Evolutionary conservation across 805 yeast genomes (phyloP).

Genomic region (Saccharomyces mikatae): DNA sequence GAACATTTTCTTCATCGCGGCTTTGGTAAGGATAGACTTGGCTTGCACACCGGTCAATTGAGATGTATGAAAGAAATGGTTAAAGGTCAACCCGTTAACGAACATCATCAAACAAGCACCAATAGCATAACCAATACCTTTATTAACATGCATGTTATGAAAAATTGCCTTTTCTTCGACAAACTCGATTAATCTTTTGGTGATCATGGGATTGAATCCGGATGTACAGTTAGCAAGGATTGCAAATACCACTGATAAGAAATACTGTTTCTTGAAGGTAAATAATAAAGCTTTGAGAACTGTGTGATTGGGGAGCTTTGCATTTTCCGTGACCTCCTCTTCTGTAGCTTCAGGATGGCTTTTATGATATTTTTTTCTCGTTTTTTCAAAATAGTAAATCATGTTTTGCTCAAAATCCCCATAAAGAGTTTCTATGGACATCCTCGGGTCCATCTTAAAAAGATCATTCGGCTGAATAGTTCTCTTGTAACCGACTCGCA

Average conservation of each 20-base stretch:
- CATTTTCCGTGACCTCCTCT: constrained; percentile 32
- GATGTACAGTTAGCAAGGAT: constrained; percentile 39
- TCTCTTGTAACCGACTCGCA: constrained; percentile 63
- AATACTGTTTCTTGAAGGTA: constrained; percentile 44
- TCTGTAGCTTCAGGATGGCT: constrained; percentile 32
- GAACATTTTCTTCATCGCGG: constrained; percentile 62
- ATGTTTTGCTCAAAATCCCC: constrained; percentile 32
- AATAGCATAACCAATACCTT: constrained; percentile 70
- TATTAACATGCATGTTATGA: constrained; percentile 36
- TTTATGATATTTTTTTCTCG: constrained; percentile 26
- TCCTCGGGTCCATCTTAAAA: constrained; percentile 37
- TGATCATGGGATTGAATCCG: constrained; percentile 58
- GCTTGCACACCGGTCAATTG: constrained; percentile 62
- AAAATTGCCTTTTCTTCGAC: constrained; percentile 47
- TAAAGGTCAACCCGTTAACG: constrained; percentile 40
- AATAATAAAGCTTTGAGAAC: constrained; percentile 40
- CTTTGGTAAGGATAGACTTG: constrained; percentile 63
- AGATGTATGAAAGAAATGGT: constrained; percentile 57
- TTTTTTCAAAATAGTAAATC: constrained; percentile 26
- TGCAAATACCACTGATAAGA: constrained; percentile 38
- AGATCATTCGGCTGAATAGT: constrained; percentile 60
- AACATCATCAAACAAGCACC: constrained; percentile 56
- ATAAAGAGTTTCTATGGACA: constrained; percentile 37
- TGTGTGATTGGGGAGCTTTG: constrained; percentile 22
- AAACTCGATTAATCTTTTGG: constrained; percentile 55